Evolutionary conservation across 768 basidiomycete species (phyloP), one percentile per base, ranked within the genome.

Genomic region (Rubroboletus pulcherrimus): DNA sequence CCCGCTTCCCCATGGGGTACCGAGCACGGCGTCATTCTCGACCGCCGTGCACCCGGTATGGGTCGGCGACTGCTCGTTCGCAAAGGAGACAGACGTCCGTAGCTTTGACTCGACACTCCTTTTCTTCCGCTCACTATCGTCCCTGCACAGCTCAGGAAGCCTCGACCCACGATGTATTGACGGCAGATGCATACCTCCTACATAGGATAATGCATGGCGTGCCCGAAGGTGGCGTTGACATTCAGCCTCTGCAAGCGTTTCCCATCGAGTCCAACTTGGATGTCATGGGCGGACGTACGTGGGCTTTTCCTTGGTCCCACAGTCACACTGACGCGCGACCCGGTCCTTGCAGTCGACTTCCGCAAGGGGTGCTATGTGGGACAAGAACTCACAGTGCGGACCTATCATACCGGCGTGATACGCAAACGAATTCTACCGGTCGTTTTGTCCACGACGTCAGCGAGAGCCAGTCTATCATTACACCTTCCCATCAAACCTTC

Each of bases 341-440:
- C 40, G 40, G 30, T 58, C 26, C 59, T 30, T 46, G 29, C 78
- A 88, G 95, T 98, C 68, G 93, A 98, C 72, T 98, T 97, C 71
- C 78, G 91, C 54, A 99, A 99, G 74, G 97, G 97, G 3, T 99
- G 97, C 68, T 98, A 98, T 66, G 87, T 98, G 6, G 97, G 97
- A 9, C 97, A 99, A 77, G 97, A 98, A 65, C 78, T 98, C 39
- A 98, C 95, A 0, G 95, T 97, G 7, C 83, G 97, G 49, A 98
- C 96, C 37, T 96, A 96, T 71, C 93, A 98, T 69, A 98, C 89
- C 7, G 97, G 97, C 11, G 79, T 88, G 29, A 76, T 97, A 41
- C 80, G 97, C 58, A 98, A 98, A 71, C 84, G 97, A 12, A 89
- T 95, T 33, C 73, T 93, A 11, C 94, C 94, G 2, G 81, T 98